phyloP scores from a whole-genome alignment of 257 asterid genomes.

The Mitragyna speciosa region DNA sequence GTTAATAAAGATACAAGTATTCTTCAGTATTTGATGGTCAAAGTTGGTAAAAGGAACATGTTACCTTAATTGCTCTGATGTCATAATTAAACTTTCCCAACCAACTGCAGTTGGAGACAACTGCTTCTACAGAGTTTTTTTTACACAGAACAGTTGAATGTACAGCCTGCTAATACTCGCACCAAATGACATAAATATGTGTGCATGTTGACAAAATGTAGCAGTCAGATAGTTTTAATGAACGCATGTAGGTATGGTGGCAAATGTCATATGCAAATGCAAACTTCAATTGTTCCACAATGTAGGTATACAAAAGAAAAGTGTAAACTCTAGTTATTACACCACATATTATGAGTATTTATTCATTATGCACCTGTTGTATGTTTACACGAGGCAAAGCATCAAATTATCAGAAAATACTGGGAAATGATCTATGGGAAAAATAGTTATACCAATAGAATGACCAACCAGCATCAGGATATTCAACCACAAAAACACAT shows the following conservation, averaged over 20 bases:
- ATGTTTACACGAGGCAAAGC: not conserved
- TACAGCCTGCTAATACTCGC: not conserved
- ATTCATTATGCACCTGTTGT: not conserved
- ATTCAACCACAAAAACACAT: not conserved
- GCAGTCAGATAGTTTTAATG: not conserved
- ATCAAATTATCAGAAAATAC: not conserved
- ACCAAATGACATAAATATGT: not conserved
- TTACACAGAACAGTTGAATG: not conserved
- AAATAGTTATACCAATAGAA: not conserved
- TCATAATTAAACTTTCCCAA: not conserved
- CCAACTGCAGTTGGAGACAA: not conserved
- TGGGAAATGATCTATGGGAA: not conserved
- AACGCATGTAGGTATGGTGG: not conserved
- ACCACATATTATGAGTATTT: not conserved
- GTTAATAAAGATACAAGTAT: not conserved
- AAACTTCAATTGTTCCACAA: no score
- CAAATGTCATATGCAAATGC: not conserved
- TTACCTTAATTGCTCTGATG: not conserved
- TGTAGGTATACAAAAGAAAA: no score
- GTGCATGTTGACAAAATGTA: not conserved
- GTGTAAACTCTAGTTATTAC: no score
- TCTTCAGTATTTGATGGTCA: no score
- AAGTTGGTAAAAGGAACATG: not conserved
- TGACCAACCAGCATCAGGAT: slow-evolving; percentile 2
- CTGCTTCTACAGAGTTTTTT: no score